A percentile compares a stretch with the other conserved stretches of the same genome.
These are phyloP conservation scores for Mallotus nudiflorus DNA, from an alignment of 345 rosid genomes.

Conservation along the genomic window DNA sequence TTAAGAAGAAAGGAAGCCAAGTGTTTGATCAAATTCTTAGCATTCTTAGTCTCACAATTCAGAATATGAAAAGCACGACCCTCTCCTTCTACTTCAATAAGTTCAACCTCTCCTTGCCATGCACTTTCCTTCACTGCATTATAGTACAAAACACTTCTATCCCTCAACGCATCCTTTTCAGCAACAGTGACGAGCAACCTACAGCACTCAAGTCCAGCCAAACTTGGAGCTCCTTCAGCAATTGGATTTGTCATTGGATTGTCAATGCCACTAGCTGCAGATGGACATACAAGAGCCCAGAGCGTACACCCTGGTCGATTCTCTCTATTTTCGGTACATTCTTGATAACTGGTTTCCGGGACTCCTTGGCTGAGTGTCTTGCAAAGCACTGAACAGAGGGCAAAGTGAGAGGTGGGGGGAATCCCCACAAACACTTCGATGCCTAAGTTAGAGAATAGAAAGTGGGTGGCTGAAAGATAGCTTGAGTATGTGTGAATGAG, in stretches of 20 bases:
- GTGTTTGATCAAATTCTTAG: background rate
- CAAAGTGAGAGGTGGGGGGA: too few species aligned
- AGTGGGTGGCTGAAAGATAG: too few species aligned
- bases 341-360: too few species aligned
- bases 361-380: too few species aligned
- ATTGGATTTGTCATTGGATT: constrained; percentile 27
- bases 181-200: constrained; percentile 35
- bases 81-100: constrained; percentile 36
- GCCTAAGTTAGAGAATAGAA: too few species aligned
- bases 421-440: too few species aligned
- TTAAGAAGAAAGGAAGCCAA: background rate
- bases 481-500: too few species aligned
- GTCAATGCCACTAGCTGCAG: constrained; percentile 29
- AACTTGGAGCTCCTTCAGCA: constrained; percentile 26
- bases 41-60: background rate
- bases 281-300: constrained; percentile 19
- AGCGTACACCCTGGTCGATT: too few species aligned
- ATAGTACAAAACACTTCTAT: constrained; percentile 26
- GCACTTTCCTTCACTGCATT: constrained; percentile 30
- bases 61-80: constrained; percentile 35
- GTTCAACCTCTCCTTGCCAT: constrained; percentile 35
- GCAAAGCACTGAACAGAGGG: too few species aligned
- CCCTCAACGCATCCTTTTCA: constrained; percentile 33
- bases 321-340: too few species aligned
- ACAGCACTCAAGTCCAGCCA: constrained; percentile 26